These are phyloP conservation scores for Phlyctochytrium arcticum DNA, from an alignment of 192 early-diverging fungal species.

Conservation along the genomic window DNA sequence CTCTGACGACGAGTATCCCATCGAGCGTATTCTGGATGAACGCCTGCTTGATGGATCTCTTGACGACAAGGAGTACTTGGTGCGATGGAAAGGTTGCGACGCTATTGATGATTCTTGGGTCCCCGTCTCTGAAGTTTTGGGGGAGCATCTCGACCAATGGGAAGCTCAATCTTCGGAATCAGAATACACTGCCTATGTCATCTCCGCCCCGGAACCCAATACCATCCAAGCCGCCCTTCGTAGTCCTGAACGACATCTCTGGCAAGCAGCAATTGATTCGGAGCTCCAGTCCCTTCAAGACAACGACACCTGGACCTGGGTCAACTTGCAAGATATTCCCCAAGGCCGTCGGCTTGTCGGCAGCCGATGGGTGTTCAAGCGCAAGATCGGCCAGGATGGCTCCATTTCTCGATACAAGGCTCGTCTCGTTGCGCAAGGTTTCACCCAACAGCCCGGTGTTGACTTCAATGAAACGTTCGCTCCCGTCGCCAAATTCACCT, in stretches of 20 bases:
- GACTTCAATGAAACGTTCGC: not conserved
- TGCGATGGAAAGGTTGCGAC: too few relatives aligned
- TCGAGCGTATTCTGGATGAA: not conserved
- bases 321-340: too few relatives aligned
- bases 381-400: not conserved
- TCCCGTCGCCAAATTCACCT: not conserved
- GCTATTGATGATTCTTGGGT: too few relatives aligned
- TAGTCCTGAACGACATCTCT: not conserved
- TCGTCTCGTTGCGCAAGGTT: slow-evolving; percentile 29
- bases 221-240: not conserved
- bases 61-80: too few relatives aligned
- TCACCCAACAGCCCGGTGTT: slow-evolving; percentile 29
- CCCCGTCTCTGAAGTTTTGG: too few relatives aligned
- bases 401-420: not conserved
- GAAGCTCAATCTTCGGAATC: too few relatives aligned
- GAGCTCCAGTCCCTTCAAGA: not conserved
- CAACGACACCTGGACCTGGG: not conserved
- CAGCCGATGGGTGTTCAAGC: not conserved
- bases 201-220: too few relatives aligned
- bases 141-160: too few relatives aligned
- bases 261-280: not conserved
- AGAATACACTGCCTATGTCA: too few relatives aligned
- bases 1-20: not conserved
- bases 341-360: not conserved
- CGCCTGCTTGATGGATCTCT: too few relatives aligned